Evolutionary conservation across 208 protist species (phyloP), one percentile per base, ranked within the genome.

Genomic region (Crithidia acanthocephali): DNA sequence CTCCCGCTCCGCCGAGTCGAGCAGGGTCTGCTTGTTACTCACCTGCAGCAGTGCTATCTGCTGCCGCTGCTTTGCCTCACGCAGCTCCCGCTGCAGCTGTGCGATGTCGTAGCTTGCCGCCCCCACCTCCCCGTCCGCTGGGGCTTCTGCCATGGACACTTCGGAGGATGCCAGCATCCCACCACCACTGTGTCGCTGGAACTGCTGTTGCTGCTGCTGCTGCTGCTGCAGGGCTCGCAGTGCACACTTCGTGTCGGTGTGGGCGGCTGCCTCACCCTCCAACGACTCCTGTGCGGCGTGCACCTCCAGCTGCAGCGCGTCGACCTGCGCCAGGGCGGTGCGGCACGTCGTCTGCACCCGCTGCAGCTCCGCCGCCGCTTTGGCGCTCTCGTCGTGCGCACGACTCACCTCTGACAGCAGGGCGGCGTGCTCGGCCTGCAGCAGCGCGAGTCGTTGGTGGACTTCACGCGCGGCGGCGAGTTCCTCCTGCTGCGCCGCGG

Each of bases 1-100:
- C 45, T 90, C 82, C 7, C 82, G 72, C 61, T 73, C 32, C 9
- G 73, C 77, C 22, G 81, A 71, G 55, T 88, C 83, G 15, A 92
- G 51, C 10, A 80, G 70, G 11, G 81, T 77, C 57, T 90, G 81
- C 50, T 68, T 66, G 55, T 86, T 82, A 58, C 88, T 64, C 15
- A 84, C 25, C 62, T 84, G 80, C 0, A 77, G 65, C 2, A 76
- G 60, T 1, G 83, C 15, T 27, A 75, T 4, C 25, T 83, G 72
- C 18, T 80, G 51, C 15, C 78, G 72, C 52, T 75, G 67, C 23
- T 48, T 50, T 15, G 52, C 58, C 42, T 82, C 78, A 20, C 44
- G 53, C 22, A 77, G 27, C 25, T 74, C 68, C 2, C 47, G 22
- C 48, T 60, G 55, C 28, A 77, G 58, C 33, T 53, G 61, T 0